A percentile compares a stretch with the other conserved stretches of the same genome.
phyloP scores from a whole-genome alignment of 1,284 basidiomycete genomes.

The Puccinia hordei region DNA sequence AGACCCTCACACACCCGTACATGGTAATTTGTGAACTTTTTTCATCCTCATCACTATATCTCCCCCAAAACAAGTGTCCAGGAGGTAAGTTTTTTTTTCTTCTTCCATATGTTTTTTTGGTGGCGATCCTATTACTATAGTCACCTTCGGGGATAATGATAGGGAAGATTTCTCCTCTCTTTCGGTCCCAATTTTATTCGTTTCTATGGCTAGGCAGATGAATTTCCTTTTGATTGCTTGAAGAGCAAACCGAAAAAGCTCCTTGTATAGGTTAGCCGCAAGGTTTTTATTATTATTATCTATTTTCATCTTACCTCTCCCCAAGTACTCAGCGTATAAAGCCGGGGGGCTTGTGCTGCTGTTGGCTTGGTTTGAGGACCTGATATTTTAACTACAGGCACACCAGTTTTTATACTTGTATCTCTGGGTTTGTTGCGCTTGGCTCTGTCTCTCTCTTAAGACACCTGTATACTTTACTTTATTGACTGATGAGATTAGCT shows the following conservation, averaged over 20 bases:
- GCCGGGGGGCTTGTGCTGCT: neutral
- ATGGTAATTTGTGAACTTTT: neutral
- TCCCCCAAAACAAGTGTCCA: neutral
- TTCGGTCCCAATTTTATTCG: neutral
- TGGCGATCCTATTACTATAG: neutral
- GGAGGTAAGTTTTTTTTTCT: neutral
- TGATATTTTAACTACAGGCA: neutral
- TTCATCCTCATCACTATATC: neutral
- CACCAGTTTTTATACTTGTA: no score
- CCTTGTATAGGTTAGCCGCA: neutral
- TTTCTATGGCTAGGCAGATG: neutral
- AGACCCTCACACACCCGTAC: no score
- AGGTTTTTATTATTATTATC: neutral
- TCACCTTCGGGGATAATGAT: neutral
- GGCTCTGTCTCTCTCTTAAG: no score
- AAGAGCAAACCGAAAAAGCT: conserved; percentile 1
- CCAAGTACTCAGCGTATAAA: neutral
- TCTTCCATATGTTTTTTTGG: neutral
- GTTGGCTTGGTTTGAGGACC: neutral
- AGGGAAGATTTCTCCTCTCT: neutral
- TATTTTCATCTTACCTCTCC: neutral
- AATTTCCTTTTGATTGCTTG: neutral
- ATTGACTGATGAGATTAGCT: no score
- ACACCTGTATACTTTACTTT: no score
- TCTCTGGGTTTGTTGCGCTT: no score